These are phyloP conservation scores for Tricholoma furcatifolium DNA, from an alignment of 768 basidiomycete genomes.

Conservation along the genomic window DNA sequence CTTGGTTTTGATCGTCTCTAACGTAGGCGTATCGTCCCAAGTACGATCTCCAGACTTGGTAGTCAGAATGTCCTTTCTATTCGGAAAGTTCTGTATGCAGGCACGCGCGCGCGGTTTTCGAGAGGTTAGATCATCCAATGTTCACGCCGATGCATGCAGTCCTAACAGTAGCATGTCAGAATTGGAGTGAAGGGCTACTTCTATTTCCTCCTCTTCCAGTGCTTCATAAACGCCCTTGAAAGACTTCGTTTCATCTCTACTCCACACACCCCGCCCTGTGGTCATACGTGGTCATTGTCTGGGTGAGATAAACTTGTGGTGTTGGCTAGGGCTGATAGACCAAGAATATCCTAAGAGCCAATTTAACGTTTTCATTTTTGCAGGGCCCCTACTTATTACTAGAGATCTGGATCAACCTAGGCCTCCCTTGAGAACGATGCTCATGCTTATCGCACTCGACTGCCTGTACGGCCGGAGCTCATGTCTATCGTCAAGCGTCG, in stretches of 20 bases:
- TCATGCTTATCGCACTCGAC: background rate
- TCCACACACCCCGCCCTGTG: no score
- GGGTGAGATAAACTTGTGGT: no score
- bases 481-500: background rate
- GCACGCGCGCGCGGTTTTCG: no score
- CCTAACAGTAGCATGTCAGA: constrained; percentile 30
- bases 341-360: no score
- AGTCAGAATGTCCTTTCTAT: constrained; percentile 7
- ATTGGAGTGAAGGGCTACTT: constrained; percentile 88
- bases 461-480: constrained; percentile 1
- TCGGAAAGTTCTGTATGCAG: constrained; percentile 5
- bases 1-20: constrained; percentile 8
- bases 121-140: constrained; percentile 42
- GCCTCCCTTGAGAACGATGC: no score
- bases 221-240: constrained; percentile 57
- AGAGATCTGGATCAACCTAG: no score
- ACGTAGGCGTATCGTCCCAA: no score
- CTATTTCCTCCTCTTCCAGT: constrained; percentile 93
- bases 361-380: no score
- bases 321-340: no score
- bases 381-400: no score
- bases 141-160: background rate
- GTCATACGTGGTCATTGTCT: background rate
- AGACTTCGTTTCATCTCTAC: no score
- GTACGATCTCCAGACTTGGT: background rate